phyloP scores from a whole-genome alignment of 1,139 yeast genomes.

The Pneumocystis canis region DNA sequence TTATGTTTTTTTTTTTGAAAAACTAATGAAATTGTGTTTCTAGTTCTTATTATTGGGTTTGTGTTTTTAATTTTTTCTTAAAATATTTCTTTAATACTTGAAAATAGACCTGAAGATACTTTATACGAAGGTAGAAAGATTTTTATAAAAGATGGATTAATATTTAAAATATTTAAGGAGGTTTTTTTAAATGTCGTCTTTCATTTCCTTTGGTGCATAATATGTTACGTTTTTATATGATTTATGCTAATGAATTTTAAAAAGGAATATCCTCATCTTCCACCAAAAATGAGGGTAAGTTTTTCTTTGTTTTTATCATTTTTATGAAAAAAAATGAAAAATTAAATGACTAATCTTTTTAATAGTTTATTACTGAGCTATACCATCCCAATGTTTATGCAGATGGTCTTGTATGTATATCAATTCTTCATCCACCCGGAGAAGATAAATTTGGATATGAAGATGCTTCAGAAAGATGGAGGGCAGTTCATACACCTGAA shows the following conservation, averaged over 20 bases:
- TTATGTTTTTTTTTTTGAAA: neutral
- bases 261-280: conserved; percentile 17
- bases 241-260: neutral
- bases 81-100: neutral
- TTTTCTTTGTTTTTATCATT: neutral
- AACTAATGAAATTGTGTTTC: neutral
- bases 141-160: neutral
- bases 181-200: conserved; percentile 18
- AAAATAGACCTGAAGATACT: conserved; percentile 19
- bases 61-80: neutral
- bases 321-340: neutral
- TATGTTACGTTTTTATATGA: neutral
- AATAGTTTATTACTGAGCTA: conserved; percentile 17
- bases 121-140: conserved; percentile 16
- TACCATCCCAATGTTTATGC: conserved; percentile 20
- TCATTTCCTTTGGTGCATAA: conserved; percentile 13
- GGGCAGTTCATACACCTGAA: conserved; percentile 19
- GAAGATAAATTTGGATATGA: conserved; percentile 20
- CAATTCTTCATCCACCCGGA: conserved; percentile 19
- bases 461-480: conserved; percentile 20
- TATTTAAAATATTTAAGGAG: conserved; percentile 7
- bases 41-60: conserved; percentile 1
- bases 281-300: conserved; percentile 17
- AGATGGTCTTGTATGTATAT: conserved; percentile 19
- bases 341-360: neutral